These are phyloP conservation scores for Pulveroboletus sp. DNA, from an alignment of 768 basidiomycete species.

Conservation along the genomic window DNA sequence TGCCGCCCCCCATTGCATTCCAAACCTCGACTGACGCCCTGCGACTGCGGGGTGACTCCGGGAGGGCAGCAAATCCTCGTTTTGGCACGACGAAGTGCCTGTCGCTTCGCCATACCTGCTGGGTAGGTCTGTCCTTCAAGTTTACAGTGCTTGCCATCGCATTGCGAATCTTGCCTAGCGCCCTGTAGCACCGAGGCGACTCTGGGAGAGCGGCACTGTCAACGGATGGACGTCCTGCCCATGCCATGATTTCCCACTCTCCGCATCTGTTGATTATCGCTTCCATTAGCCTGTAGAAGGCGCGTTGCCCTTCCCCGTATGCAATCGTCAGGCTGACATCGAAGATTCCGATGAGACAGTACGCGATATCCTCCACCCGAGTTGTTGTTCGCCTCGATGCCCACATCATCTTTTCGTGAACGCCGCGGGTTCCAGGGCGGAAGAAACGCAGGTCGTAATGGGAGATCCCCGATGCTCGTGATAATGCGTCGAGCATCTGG, in stretches of 20 bases:
- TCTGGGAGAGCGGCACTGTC: conserved; percentile 30
- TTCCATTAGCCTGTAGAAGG: conserved; percentile 30
- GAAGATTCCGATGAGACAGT: conserved; percentile 32
- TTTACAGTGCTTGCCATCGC: neutral
- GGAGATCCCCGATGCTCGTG: conserved; percentile 26
- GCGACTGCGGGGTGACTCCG: too few relatives aligned
- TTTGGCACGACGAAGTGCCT: conserved; percentile 30
- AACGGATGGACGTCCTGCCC: conserved; percentile 24
- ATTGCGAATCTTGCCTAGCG: conserved; percentile 7
- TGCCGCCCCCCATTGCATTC: too few relatives aligned
- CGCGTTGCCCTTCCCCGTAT: conserved; percentile 34
- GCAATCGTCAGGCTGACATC: conserved; percentile 32
- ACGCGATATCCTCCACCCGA: conserved; percentile 31
- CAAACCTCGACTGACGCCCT: too few relatives aligned
- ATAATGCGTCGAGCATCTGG: conserved; percentile 21
- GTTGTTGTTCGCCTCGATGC: conserved; percentile 34
- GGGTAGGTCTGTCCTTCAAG: neutral
- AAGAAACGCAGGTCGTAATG: conserved; percentile 22
- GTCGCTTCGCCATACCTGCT: conserved; percentile 29
- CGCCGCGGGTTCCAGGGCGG: conserved; percentile 22
- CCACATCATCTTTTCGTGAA: conserved; percentile 32
- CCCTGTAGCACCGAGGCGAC: conserved; percentile 30
- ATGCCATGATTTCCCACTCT: conserved; percentile 34
- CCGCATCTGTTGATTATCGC: conserved; percentile 25
- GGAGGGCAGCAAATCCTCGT: too few relatives aligned